Percentiles rank a stretch among this genome's conserved stretches.
These are phyloP conservation scores for Diaporthe batatas DNA, from an alignment of 2,329 filamentous ascomycete genomes.

Conservation along the genomic window DNA sequence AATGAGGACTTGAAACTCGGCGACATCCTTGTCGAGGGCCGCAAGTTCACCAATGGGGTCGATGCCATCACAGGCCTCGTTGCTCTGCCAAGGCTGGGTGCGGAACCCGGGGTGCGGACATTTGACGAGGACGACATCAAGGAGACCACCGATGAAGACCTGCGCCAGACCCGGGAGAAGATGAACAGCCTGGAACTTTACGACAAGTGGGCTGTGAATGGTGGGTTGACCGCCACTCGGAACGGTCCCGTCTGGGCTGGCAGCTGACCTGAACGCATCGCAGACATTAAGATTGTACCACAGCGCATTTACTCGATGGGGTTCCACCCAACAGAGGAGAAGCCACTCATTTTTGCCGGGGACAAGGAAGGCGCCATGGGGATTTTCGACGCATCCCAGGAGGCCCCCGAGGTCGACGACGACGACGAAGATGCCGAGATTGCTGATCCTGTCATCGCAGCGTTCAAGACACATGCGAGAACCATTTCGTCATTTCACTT, in stretches of 20 bases:
- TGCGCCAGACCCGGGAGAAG: constrained; percentile 79
- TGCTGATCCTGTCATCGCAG: constrained; percentile 83
- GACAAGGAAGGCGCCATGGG: constrained; percentile 94
- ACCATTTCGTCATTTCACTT: constrained; percentile 91
- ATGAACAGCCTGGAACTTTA: constrained; percentile 86
- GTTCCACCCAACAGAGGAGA: constrained; percentile 89
- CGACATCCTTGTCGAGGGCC: constrained; percentile 84
- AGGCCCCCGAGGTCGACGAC: constrained; percentile 62
- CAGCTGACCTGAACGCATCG: background rate
- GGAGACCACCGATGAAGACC: constrained; percentile 80
- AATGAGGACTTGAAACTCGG: constrained; percentile 75
- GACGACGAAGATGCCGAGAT: constrained; percentile 78
- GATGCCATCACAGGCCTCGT: constrained; percentile 75
- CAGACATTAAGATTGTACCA: constrained; percentile 91
- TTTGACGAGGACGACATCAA: constrained; percentile 88
- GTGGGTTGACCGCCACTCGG: constrained; percentile 58
- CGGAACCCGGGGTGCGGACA: constrained; percentile 84
- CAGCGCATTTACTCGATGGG: constrained; percentile 88
- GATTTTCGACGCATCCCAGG: constrained; percentile 89
- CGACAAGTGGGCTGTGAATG: constrained; percentile 84
- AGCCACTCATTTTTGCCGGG: constrained; percentile 90
- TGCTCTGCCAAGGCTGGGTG: constrained; percentile 68
- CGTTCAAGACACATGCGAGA: constrained; percentile 89
- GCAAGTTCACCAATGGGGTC: constrained; percentile 77
- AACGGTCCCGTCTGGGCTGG: background rate